A percentile compares a stretch with the other conserved stretches of the same genome.
Conservation (phyloP, 2,329 filamentous ascomycete species). For the Gliomastix tumulicola region DNA sequence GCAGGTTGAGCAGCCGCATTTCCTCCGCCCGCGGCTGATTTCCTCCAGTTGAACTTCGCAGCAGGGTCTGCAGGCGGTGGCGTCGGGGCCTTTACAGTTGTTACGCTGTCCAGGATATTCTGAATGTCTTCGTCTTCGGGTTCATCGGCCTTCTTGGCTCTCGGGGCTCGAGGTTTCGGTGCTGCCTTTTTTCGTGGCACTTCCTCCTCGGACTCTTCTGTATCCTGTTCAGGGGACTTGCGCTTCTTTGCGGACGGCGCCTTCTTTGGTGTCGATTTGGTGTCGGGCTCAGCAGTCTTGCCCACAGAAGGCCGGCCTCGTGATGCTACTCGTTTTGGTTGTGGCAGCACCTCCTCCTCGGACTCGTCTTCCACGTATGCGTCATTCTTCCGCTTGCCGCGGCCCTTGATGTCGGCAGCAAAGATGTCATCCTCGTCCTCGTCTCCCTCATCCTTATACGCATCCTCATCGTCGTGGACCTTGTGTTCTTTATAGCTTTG, state of each 20-base stretch:
- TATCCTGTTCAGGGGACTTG: slow-evolving; percentile 46
- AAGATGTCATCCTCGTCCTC: slow-evolving; percentile 76
- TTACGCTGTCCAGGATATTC: slow-evolving; percentile 82
- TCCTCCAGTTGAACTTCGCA: slow-evolving; percentile 75
- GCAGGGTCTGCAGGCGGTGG: slow-evolving; percentile 67
- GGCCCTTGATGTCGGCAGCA: slow-evolving; percentile 60
- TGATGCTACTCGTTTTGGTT: slow-evolving; percentile 50
- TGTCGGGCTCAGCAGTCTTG: slow-evolving; percentile 17
- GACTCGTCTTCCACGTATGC: slow-evolving; percentile 68
- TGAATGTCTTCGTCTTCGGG: slow-evolving; percentile 66
- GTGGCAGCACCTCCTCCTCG: slow-evolving; percentile 60
- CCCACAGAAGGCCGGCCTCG: slow-evolving; percentile 21
- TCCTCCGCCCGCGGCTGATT: slow-evolving; percentile 47
- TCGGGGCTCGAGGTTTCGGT: slow-evolving; percentile 51
- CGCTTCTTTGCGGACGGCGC: slow-evolving; percentile 41
- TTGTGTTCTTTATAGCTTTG: slow-evolving; percentile 31
- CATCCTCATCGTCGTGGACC: slow-evolving; percentile 45
- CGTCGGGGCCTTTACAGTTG: slow-evolving; percentile 73
- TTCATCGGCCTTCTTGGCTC: slow-evolving; percentile 57
- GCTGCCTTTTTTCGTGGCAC: slow-evolving; percentile 51
- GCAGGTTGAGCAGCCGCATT: slow-evolving; percentile 55
- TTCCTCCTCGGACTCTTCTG: slow-evolving; percentile 50
- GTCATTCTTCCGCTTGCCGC: slow-evolving; percentile 63
- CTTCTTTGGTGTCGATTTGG: slow-evolving; percentile 11
- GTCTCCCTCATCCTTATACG: slow-evolving; percentile 60